Evolutionary conservation across 495 filamentous ascomycete species (phyloP), one percentile per base, ranked within the genome.

Genomic region (Penicillium ochrochloron): DNA sequence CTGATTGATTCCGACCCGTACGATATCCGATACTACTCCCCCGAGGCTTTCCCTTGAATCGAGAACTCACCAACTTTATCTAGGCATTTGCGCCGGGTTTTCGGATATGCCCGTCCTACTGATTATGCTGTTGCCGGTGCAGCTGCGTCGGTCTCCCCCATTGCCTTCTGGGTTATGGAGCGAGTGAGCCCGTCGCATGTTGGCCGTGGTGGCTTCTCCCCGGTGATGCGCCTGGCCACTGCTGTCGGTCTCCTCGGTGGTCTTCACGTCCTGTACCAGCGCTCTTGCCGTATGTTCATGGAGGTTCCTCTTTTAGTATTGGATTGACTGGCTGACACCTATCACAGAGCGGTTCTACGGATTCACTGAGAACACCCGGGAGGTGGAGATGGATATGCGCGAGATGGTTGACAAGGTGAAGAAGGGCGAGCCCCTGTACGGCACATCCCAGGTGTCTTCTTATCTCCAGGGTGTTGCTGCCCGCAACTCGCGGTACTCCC

Each of bases 1-100:
- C 89, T 97, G 80, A 98, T 98, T 76, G 94, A 98, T 82, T 93
- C 88, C 81, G 94, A 98, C 80, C 94, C 94, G 94, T 98, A 92
- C 76, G 90, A 53, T 78, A 67, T 62, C 68, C 67, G 64, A 63
- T 63, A 39, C 59, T 63, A 39, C 59, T 62, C 31, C 27, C 35
- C 51, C 51, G 11, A 25, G 34, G 15, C 48, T 11, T 53, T 23
- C 35, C 60, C 31, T 63, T 63, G n/a, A 54, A 39, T 64, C 56
- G 27, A 71, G 61, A 72, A 72, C 77, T 41, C 78, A 62, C 65
- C 58, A 39, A 33, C 59, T 23, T n/a, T 53, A 23, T 58, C 11
- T 69, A 98, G 96, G 66, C 94, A 99, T 77, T 87, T 98, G 79
- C 90, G 83, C 74, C 89, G 96, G 70, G 95, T 98, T 48, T 73